Conservation (phyloP, 768 basidiomycete genomes). For the Lentinus tigrinus region DNA sequence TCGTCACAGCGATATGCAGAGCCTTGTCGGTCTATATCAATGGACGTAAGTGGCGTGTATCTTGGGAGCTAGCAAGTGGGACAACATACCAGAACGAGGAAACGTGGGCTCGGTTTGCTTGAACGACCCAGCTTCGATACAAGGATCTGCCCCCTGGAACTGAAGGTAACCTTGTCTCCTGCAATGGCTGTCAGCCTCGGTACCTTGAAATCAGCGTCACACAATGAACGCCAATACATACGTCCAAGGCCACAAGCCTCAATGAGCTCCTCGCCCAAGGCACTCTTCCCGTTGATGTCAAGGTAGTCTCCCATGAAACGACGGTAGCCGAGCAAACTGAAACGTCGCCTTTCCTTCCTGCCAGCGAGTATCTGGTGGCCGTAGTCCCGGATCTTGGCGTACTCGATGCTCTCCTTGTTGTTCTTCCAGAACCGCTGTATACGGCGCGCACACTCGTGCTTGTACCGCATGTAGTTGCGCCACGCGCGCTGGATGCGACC, state of each 20-base stretch:
- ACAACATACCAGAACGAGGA: conserved; percentile 76
- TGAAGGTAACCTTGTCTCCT: conserved; percentile 84
- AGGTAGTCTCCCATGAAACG: conserved; percentile 97
- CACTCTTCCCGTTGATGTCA: conserved; percentile 77
- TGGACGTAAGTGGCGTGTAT: neutral
- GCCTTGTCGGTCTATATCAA: conserved; percentile 74
- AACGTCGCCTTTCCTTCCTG: conserved; percentile 90
- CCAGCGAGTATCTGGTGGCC: conserved; percentile 90
- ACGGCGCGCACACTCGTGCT: conserved; percentile 89
- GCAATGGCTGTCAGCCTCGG: neutral
- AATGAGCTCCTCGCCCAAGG: conserved; percentile 75
- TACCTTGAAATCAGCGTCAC: neutral
- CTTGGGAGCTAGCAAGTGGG: neutral
- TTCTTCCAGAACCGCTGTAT: conserved; percentile 99
- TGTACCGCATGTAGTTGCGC: conserved; percentile 94
- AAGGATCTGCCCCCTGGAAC: conserved; percentile 74
- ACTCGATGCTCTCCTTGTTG: conserved; percentile 91
- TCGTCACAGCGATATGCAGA: conserved; percentile 70
- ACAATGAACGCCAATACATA: conserved; percentile 33
- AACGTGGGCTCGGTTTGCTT: conserved; percentile 89
- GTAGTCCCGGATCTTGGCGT: conserved; percentile 88
- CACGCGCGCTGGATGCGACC: conserved; percentile 93
- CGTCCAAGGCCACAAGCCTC: conserved; percentile 71
- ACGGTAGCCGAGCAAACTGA: conserved; percentile 90
- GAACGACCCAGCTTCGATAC: conserved; percentile 85